Evolutionary conservation across 768 basidiomycete genomes (phyloP).

Genomic region (Saitozyma podzolica): DNA sequence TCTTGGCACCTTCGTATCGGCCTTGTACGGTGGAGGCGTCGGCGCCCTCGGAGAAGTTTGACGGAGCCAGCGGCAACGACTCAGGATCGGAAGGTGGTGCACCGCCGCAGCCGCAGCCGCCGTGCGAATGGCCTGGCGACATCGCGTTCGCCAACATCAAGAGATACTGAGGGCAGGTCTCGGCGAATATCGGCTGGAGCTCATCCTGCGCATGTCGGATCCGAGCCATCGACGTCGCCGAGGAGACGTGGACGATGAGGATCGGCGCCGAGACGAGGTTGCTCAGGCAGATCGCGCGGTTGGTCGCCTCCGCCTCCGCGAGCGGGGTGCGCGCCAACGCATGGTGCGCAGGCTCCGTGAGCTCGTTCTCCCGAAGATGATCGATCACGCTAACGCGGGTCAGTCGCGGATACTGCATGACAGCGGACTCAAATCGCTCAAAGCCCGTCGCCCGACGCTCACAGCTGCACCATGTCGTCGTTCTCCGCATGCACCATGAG

Average conservation of each 20-base stretch:
- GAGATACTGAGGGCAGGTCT: constrained; percentile 45
- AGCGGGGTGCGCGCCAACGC: constrained; percentile 27
- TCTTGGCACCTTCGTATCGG: constrained; percentile 11
- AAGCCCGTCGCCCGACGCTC: constrained; percentile 5
- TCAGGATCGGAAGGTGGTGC: background rate
- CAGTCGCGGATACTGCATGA: background rate
- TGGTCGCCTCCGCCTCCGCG: constrained; percentile 41
- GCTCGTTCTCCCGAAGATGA: constrained; percentile 24
- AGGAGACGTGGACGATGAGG: constrained; percentile 42
- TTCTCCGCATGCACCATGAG: constrained; percentile 42
- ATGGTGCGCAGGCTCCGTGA: constrained; percentile 36
- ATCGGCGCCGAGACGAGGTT: constrained; percentile 37
- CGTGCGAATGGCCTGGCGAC: background rate
- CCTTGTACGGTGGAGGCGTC: background rate
- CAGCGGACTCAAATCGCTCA: too few species aligned
- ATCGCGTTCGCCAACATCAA: constrained; percentile 20
- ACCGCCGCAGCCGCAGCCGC: constrained; percentile 1
- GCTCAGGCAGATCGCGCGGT: constrained; percentile 34
- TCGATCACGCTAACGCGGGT: constrained; percentile 23
- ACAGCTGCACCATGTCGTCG: constrained; percentile 27
- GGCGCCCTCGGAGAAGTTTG: background rate
- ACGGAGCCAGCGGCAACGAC: background rate
- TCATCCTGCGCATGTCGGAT: constrained; percentile 36
- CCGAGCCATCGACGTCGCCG: constrained; percentile 27
- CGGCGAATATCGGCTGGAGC: constrained; percentile 31